Conservation (phyloP, 306 rosid species). For the Vigna hirtella region DNA sequence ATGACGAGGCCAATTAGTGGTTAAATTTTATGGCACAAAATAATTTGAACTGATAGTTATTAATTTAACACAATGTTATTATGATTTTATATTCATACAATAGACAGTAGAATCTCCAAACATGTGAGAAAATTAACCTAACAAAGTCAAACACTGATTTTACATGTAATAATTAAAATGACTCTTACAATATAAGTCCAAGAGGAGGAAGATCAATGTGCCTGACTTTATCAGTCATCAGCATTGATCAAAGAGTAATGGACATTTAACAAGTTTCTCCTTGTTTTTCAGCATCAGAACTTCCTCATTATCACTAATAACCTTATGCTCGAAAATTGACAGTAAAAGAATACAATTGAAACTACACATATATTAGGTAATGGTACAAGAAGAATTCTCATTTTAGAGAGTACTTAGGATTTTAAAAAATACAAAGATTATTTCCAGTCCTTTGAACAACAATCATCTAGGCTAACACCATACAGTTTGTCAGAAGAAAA, state of each 20-base stretch:
- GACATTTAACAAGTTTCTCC: neutral
- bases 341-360: constrained; percentile 32
- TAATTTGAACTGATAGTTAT: no score
- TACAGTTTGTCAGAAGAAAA: constrained; percentile 34
- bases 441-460: constrained; percentile 29
- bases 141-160: no score
- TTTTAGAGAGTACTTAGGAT: constrained; percentile 43
- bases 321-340: neutral
- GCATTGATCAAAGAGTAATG: constrained; percentile 11
- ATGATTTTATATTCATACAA: no score
- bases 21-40: no score
- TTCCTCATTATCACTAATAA: neutral
- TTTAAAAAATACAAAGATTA: constrained; percentile 33
- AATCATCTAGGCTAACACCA: neutral
- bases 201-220: neutral
- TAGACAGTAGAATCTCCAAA: no score
- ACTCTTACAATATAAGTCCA: neutral
- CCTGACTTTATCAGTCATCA: constrained; percentile 13
- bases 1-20: no score
- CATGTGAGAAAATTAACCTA: no score
- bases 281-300: neutral
- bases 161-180: no score
- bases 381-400: constrained; percentile 19
- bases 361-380: constrained; percentile 28
- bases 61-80: no score